Evolutionary conservation across 1,284 basidiomycete species (phyloP).

Genomic region (Sanguinoderma infundibulare): DNA sequence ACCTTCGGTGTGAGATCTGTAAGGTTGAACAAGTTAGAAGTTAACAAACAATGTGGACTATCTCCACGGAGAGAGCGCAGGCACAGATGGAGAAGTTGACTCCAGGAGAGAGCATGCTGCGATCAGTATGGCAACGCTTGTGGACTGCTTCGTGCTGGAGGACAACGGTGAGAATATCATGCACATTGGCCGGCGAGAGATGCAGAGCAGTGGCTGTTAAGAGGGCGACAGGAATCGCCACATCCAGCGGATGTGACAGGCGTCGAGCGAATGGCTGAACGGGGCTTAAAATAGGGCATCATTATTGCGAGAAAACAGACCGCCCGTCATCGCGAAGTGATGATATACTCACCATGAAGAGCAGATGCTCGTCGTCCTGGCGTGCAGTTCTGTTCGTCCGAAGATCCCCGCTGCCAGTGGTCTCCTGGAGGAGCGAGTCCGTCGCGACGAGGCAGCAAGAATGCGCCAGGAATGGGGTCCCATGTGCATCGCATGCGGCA

Average conservation of each 20-base stretch:
- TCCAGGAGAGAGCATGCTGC: neutral
- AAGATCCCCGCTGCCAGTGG: neutral
- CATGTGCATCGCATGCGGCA: no score
- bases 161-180: neutral
- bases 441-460: neutral
- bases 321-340: neutral
- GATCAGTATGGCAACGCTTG: neutral
- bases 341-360: neutral
- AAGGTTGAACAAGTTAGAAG: neutral
- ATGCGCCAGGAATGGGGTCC: neutral
- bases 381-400: neutral
- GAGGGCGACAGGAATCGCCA: neutral
- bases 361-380: neutral
- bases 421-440: neutral
- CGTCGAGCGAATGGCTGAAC: neutral
- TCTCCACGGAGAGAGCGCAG: neutral
- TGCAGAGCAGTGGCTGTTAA: neutral
- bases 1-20: neutral
- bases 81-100: neutral
- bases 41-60: neutral
- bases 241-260: neutral
- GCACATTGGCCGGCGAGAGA: neutral
- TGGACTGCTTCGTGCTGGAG: neutral
- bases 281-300: neutral
- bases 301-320: neutral